Evolutionary conservation across 2,329 filamentous ascomycete species (phyloP).

Genomic region (Beauveria caledonica): DNA sequence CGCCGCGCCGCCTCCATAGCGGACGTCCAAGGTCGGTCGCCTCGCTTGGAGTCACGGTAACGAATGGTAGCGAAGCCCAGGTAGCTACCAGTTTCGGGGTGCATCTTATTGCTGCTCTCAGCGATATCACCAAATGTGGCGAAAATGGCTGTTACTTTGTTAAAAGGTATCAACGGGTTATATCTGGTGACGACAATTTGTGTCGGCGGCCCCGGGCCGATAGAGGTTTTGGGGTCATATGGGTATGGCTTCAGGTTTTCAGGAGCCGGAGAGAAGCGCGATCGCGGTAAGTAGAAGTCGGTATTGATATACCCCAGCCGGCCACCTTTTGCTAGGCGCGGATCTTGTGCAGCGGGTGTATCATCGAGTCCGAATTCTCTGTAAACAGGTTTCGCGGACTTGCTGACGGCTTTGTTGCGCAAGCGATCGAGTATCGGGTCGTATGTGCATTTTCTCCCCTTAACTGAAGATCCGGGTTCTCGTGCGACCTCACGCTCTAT

Average conservation of each 20-base stretch:
- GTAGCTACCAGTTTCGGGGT: slow-evolving; percentile 89
- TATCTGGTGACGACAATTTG: slow-evolving; percentile 95
- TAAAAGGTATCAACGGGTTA: slow-evolving; percentile 77
- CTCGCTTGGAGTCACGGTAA: slow-evolving; percentile 64
- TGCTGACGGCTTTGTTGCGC: slow-evolving; percentile 42
- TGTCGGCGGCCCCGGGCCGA: slow-evolving; percentile 80
- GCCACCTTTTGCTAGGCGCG: slow-evolving; percentile 65
- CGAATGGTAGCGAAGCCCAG: slow-evolving; percentile 88
- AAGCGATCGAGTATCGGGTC: slow-evolving; percentile 49
- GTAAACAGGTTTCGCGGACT: slow-evolving; percentile 51
- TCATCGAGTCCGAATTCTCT: slow-evolving; percentile 65
- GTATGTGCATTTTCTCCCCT: slow-evolving; percentile 52
- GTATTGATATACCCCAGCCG: slow-evolving; percentile 59
- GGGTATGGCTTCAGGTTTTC: slow-evolving; percentile 76
- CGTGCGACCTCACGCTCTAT: slow-evolving; percentile 35
- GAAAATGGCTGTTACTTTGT: slow-evolving; percentile 68
- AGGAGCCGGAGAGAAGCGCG: slow-evolving; percentile 60
- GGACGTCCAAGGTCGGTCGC: slow-evolving; percentile 39
- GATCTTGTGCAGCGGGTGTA: slow-evolving; percentile 63
- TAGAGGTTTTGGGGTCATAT: slow-evolving; percentile 74
- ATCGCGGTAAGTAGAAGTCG: slow-evolving; percentile 62
- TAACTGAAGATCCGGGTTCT: slow-evolving; percentile 45
- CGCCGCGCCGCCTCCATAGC: slow-evolving; percentile 75
- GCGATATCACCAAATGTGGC: slow-evolving; percentile 79
- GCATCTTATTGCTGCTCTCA: slow-evolving; percentile 87